These are phyloP conservation scores for Ceratocystis smalleyi DNA, from an alignment of 2,329 filamentous ascomycete species.

Conservation along the genomic window DNA sequence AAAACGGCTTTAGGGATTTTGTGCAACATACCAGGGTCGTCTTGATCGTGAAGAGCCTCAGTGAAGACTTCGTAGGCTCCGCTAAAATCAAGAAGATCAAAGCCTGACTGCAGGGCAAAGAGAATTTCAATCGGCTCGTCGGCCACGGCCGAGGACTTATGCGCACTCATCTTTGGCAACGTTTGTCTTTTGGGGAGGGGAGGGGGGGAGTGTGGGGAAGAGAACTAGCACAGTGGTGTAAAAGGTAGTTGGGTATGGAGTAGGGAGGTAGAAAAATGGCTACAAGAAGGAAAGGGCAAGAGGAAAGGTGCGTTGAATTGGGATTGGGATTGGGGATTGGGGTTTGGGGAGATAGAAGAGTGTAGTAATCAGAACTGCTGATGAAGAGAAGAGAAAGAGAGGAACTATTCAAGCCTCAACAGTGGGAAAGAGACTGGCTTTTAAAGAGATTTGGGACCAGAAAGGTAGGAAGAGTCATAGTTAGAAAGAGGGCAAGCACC, in stretches of 20 bases:
- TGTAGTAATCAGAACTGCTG: background rate
- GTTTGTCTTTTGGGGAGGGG: constrained; percentile 15
- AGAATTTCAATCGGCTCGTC: constrained; percentile 46
- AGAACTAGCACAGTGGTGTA: background rate
- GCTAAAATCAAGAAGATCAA: constrained; percentile 43
- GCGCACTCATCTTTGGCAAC: constrained; percentile 38
- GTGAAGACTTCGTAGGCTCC: constrained; percentile 39
- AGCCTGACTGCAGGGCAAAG: constrained; percentile 44
- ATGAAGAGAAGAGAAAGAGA: background rate
- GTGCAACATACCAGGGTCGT: constrained; percentile 34
- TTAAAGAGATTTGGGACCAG: background rate
- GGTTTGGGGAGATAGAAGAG: background rate
- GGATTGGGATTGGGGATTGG: background rate
- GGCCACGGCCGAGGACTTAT: constrained; percentile 42
- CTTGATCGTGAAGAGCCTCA: constrained; percentile 36
- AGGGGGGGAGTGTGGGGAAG: background rate
- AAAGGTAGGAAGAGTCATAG: background rate
- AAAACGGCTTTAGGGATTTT: background rate
- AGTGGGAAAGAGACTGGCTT: background rate
- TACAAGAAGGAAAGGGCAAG: background rate
- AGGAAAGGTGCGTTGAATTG: background rate
- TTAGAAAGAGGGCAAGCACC: background rate
- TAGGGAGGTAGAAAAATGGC: background rate
- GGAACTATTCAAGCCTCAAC: background rate
- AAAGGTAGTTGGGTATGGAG: background rate